Evolutionary conservation across 2,329 filamentous ascomycete genomes (phyloP), one percentile per base, ranked within the genome.

Genomic region (Penicillium sp.): DNA sequence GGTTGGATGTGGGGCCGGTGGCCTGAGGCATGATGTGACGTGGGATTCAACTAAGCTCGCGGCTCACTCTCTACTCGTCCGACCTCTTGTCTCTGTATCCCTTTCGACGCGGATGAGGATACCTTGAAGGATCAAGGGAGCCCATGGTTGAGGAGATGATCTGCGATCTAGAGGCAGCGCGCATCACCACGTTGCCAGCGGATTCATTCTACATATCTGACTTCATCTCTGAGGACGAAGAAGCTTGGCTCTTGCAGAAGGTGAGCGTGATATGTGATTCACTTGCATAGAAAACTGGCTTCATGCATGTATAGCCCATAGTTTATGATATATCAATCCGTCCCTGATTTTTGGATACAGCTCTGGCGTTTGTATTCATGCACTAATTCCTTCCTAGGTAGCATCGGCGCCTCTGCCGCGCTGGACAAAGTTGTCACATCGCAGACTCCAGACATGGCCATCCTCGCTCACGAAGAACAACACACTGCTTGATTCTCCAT

Each of bases 391-490:
- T 48, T 41, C 28, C 23, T 42, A 70, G 68, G 62, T 79, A 62
- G 75, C 77, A 47, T 78, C 82, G 42, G 85, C 85, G 0, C 87
- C 89, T 24, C 86, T 85, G 57, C 86, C 88, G 24, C 82, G 86
- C 68, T 99, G 94, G 93, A 92, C 90, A 57, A 81, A 87, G 45
- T 86, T 99, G 50, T 85, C 87, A n/a, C 90, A 91, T 70, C 88
- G 94, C 50, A 87, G 93, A 39, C 83, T 99, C 0, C 92, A 97
- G 78, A 90, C 90, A 0, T 90, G 92, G 81, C 94, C 93, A 1
- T 94, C 89, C 2, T 84, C 90, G 51, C 83, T 97, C 9, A 87
- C 90, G 33, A 83, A 85, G 49, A 82, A 72, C 8, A 84, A 96
- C 70, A 87, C 84, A 15, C 82, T 99, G 1, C 79, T 97, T 23